A percentile compares a stretch with the other conserved stretches of the same genome.
phyloP scores from a whole-genome alignment of 2,329 filamentous ascomycete genomes.

The Didymella segeticola region DNA sequence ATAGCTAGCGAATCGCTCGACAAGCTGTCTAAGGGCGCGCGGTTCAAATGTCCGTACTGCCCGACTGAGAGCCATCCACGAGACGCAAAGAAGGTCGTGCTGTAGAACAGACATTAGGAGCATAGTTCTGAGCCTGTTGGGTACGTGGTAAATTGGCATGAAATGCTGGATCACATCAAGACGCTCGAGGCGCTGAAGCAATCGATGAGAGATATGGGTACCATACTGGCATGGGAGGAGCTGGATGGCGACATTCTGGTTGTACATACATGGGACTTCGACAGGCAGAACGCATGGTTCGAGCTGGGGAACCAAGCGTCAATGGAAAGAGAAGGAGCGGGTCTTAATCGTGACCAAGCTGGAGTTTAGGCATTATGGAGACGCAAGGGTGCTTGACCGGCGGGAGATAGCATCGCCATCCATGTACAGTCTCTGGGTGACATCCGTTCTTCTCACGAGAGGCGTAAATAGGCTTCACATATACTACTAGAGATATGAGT shows the following conservation, averaged over 20 bases:
- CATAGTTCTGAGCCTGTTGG: neutral
- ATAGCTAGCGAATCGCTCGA: slow-evolving; percentile 84
- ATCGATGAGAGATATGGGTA: neutral
- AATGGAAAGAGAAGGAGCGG: neutral
- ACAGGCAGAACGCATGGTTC: neutral
- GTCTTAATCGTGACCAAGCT: neutral
- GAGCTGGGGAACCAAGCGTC: neutral
- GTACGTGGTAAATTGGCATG: neutral
- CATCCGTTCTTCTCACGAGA: neutral
- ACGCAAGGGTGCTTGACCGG: neutral
- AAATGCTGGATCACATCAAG: neutral
- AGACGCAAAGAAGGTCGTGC: slow-evolving; percentile 64
- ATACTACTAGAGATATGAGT: too few species aligned
- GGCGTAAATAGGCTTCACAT: neutral
- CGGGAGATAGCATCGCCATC: neutral
- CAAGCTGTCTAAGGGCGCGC: slow-evolving; percentile 76
- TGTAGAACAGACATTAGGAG: slow-evolving; percentile 28
- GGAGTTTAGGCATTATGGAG: neutral
- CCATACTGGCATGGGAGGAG: neutral
- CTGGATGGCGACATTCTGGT: neutral
- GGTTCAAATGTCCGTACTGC: slow-evolving; percentile 97
- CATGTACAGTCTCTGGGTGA: neutral
- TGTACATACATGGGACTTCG: neutral
- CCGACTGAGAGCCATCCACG: slow-evolving; percentile 79
- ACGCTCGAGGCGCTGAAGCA: neutral